Percentiles rank a stretch among this genome's conserved stretches.
phyloP scores from a whole-genome alignment of 2,329 filamentous ascomycete genomes.

The Fusarium mundagurra region DNA sequence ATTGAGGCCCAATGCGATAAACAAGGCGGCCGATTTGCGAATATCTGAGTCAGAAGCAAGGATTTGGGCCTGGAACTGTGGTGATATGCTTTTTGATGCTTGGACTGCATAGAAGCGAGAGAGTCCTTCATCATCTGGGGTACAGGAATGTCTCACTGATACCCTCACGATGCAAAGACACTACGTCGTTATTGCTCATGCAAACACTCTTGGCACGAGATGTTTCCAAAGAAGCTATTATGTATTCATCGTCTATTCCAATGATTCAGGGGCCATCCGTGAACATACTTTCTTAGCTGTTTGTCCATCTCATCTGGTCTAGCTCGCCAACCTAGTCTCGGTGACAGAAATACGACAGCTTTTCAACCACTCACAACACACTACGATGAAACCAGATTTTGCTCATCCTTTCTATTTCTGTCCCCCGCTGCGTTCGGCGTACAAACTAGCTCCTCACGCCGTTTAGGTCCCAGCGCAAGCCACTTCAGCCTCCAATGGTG shows the following conservation, averaged over 20 bases:
- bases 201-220: not conserved
- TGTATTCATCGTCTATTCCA: not conserved
- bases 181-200: not conserved
- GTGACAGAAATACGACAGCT: not conserved
- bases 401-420: not conserved
- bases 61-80: not conserved
- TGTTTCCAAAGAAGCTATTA: rapidly evolving
- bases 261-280: not conserved
- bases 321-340: not conserved
- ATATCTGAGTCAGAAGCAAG: not conserved
- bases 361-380: not conserved
- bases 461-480: not conserved
- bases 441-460: not conserved
- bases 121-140: not conserved
- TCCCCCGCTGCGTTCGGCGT: not conserved
- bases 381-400: not conserved
- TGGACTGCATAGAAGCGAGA: not conserved
- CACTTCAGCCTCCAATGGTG: not conserved
- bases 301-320: not conserved
- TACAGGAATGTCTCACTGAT: not conserved
- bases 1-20: not conserved
- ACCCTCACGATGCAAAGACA: not conserved
- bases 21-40: not conserved
- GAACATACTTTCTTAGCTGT: constrained; percentile 5
- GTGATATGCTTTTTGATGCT: not conserved